Base-by-base conservation (phyloP, 306 rosid genomes). In the Rosa persica region DNA sequence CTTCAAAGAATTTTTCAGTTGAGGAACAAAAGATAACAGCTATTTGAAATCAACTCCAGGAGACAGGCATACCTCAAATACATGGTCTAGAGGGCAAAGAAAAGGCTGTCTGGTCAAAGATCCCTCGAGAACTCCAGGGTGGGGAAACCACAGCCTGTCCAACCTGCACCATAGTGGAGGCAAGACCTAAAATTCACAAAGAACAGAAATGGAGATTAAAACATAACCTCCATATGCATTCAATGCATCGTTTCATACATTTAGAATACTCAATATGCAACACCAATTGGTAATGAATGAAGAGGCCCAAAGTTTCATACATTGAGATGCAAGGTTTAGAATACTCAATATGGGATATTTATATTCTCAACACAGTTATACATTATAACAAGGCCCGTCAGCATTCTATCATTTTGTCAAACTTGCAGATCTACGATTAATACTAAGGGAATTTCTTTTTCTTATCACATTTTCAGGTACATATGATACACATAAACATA, bases 101-200 rank as follows among this genome's bases (percentile, higher is more conserved):
- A 95, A 95, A 70, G 99, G 99, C 76, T 93, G 99, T 84, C 96
- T 87, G 54, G 98, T 93, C 87, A 95, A 70, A 51, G 99, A 82
- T 54, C 99, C 99, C 80, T 86, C 88, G 79, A 95, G 87, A 83
- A 89, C 83, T 57, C 99, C 99, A 51, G 99, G 99, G 87, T 95
- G 99, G 44, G 96, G 76, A 88, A 89, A 95, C 99, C 98, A 95
- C n/a, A 95, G 97, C 87, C 96, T 87, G 81, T 95, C 99, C 82
- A 95, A 58, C 81, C 96, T 88, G 90, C 99, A 95, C 99, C 99
- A 95, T 64, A 95, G 80, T 81, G 96, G 99, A 85, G 99, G 99
- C 98, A 95, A 84, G 82, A 95, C 97, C 99, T 95, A 82, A 74
- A 85, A 83, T 36, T 61, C 72, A 83, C 75, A 70, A 71, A 74